Conservation (phyloP, 345 rosid species). For the Melaleuca quinquenervia region DNA sequence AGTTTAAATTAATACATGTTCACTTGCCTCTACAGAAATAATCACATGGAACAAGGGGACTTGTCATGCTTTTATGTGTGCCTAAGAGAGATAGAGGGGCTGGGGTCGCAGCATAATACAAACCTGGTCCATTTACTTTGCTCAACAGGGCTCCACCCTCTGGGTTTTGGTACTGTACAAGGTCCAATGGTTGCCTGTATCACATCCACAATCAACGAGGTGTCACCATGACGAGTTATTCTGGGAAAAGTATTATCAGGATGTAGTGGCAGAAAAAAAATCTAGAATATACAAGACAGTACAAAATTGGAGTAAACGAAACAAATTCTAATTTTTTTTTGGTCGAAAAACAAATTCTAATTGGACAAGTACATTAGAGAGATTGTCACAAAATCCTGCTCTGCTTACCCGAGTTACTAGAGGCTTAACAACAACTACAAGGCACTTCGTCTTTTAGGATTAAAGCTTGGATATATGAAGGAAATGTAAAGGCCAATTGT, state of each 20-base stretch:
- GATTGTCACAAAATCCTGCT: neutral
- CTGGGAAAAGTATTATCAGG: neutral
- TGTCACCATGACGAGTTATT: neutral
- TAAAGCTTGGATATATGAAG: neutral
- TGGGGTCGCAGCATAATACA: neutral
- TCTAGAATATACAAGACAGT: neutral
- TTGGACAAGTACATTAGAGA: neutral
- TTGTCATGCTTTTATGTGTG: neutral
- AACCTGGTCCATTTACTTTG: constrained; percentile 98
- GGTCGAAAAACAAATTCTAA: neutral
- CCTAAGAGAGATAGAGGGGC: neutral
- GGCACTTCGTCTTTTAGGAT: neutral
- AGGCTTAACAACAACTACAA: neutral
- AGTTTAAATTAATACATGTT: neutral
- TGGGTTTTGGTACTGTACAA: constrained; percentile 81
- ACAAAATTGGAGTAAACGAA: neutral
- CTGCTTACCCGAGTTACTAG: neutral
- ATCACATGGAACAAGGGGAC: neutral
- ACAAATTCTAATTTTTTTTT: neutral
- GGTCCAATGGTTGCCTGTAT: constrained; percentile 89
- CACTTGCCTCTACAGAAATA: neutral
- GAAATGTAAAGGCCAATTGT: neutral
- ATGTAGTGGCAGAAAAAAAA: neutral
- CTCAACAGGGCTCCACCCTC: constrained; percentile 91
- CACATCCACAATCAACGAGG: constrained; percentile 1